A percentile compares a stretch with the other conserved stretches of the same genome.
Evolutionary conservation across 2,329 filamentous ascomycete genomes (phyloP).

Genomic region (Curvularia verruculosa): DNA sequence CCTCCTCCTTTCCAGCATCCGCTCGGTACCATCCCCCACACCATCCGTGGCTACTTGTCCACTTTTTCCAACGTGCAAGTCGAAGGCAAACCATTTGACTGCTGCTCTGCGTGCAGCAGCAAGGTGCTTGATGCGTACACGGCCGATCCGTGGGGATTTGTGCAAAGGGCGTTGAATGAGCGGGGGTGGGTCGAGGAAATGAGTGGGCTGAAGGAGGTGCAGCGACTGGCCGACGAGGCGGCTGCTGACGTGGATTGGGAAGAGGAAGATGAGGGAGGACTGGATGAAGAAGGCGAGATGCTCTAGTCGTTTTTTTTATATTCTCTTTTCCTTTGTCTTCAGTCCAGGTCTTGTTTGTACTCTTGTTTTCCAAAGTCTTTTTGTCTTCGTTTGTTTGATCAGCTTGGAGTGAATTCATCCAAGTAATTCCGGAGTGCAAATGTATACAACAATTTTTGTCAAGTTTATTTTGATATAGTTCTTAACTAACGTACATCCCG

Average conservation of each 20-base stretch:
- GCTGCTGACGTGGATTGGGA: slow-evolving; percentile 65
- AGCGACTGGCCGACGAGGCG: slow-evolving; percentile 56
- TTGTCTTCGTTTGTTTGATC: too few relatives aligned
- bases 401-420: too few relatives aligned
- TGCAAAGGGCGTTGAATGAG: slow-evolving; percentile 74
- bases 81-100: slow-evolving; percentile 75
- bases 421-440: too few relatives aligned
- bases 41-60: slow-evolving; percentile 77
- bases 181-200: slow-evolving; percentile 80
- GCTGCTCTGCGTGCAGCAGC: slow-evolving; percentile 79
- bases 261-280: slow-evolving; percentile 49
- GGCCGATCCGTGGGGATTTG: slow-evolving; percentile 74
- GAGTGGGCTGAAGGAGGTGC: slow-evolving; percentile 67
- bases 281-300: slow-evolving; percentile 64
- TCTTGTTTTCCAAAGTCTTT: neutral
- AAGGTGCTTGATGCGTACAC: slow-evolving; percentile 72
- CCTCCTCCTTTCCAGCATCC: slow-evolving; percentile 61
- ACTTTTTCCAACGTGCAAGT: slow-evolving; percentile 77
- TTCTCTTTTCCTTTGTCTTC: neutral
- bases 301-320: slow-evolving; percentile 10
- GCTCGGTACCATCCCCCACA: slow-evolving; percentile 75
- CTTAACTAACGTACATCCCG: too few relatives aligned
- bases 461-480: neutral
- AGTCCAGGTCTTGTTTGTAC: neutral
- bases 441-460: too few relatives aligned